Conservation (phyloP, 305 asterid genomes). For the Solanum hybrid region DNA sequence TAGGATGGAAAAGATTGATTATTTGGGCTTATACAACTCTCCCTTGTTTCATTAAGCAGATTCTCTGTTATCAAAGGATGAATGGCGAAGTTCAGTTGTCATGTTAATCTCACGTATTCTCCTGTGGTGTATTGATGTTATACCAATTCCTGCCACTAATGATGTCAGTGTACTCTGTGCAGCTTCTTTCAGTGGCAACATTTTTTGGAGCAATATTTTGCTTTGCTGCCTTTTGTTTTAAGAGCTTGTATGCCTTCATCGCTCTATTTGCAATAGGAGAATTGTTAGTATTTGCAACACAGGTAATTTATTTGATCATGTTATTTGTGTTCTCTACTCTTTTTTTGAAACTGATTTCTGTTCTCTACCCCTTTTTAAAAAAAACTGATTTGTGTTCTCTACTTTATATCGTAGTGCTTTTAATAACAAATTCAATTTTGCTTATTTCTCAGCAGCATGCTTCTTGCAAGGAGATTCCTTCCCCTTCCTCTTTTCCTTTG, state of each 20-base stretch:
- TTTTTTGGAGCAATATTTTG: conserved; percentile 70
- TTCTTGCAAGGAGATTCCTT: not conserved
- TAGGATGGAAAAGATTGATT: not conserved
- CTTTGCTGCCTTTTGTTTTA: conserved; percentile 79
- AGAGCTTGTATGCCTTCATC: conserved; percentile 56
- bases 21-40: not conserved
- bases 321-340: conserved; percentile 4
- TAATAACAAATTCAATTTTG: not conserved
- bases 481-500: not conserved
- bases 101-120: not conserved
- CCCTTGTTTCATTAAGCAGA: not conserved
- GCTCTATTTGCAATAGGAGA: conserved; percentile 69
- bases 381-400: not conserved
- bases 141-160: not conserved
- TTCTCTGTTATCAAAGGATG: not conserved
- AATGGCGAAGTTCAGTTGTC: not conserved
- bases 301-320: conserved; percentile 23
- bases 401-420: not conserved
- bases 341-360: not conserved
- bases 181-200: conserved; percentile 79
- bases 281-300: conserved; percentile 77
- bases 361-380: not conserved
- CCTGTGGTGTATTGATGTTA: not conserved
- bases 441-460: not conserved
- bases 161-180: conserved; percentile 13